Percentiles rank a stretch among this genome's conserved stretches.
Conservation (phyloP, 2,329 filamentous ascomycete genomes). For the Diaporthe amygdali region DNA sequence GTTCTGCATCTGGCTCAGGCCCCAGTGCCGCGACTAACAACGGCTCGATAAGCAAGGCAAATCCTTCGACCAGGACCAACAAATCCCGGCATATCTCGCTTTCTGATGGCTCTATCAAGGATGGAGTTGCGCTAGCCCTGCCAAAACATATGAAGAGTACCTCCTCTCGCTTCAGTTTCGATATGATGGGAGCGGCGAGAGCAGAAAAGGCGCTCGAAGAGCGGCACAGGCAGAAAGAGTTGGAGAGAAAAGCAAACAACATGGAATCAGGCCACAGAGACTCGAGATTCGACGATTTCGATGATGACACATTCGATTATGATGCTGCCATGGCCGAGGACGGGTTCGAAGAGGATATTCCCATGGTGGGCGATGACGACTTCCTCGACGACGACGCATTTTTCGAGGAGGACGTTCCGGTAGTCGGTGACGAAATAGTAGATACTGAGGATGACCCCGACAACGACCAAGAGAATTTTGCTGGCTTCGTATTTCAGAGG, state of each 20-base stretch:
- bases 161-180: constrained; percentile 82
- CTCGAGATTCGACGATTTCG: constrained; percentile 65
- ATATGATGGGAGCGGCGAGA: constrained; percentile 74
- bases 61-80: constrained; percentile 42
- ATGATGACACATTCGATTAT: constrained; percentile 65
- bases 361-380: constrained; percentile 51
- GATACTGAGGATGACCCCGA: constrained; percentile 49
- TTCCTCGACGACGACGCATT: constrained; percentile 41
- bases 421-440: constrained; percentile 28
- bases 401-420: constrained; percentile 23
- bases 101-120: constrained; percentile 52
- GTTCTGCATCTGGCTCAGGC: constrained; percentile 39
- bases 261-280: constrained; percentile 46
- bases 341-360: constrained; percentile 70
- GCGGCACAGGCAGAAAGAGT: constrained; percentile 69
- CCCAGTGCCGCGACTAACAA: neutral
- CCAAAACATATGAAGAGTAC: constrained; percentile 76
- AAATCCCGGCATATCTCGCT: constrained; percentile 60
- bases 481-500: constrained; percentile 62
- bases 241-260: constrained; percentile 59
- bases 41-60: constrained; percentile 29
- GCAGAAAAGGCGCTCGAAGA: constrained; percentile 75
- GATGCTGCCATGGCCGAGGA: constrained; percentile 70
- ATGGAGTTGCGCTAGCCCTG: constrained; percentile 50
- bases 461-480: constrained; percentile 65